phyloP scores from a whole-genome alignment of 495 filamentous ascomycete genomes.

The Glonium stellatum region DNA sequence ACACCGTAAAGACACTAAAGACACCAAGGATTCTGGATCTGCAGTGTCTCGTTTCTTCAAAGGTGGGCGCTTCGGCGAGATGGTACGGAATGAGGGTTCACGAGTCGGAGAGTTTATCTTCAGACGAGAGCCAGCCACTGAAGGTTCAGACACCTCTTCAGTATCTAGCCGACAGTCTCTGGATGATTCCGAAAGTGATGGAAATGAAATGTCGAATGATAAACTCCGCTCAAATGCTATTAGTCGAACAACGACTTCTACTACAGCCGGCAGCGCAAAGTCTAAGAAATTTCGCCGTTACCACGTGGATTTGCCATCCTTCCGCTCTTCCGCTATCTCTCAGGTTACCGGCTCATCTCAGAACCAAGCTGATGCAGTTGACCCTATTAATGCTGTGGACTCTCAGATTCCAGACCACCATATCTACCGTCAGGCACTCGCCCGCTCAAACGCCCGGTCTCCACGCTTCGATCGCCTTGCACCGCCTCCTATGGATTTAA shows the following conservation, averaged over 20 bases:
- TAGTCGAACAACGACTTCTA: slow-evolving; percentile 7
- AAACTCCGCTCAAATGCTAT: slow-evolving; percentile 12
- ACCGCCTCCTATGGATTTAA: slow-evolving; percentile 57
- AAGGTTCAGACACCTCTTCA: slow-evolving; percentile 15
- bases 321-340: slow-evolving; percentile 12
- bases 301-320: slow-evolving; percentile 23
- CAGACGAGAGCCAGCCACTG: slow-evolving; percentile 22
- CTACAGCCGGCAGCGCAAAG: slow-evolving; percentile 4
- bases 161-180: neutral
- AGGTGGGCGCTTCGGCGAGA: slow-evolving; percentile 29
- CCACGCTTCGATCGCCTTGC: slow-evolving; percentile 46
- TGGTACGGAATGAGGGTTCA: slow-evolving; percentile 31
- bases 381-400: slow-evolving; percentile 8
- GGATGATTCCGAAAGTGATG: slow-evolving; percentile 22
- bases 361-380: slow-evolving; percentile 1
- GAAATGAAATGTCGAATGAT: neutral
- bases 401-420: slow-evolving; percentile 29
- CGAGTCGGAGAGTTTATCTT: slow-evolving; percentile 32
- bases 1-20: slow-evolving; percentile 18
- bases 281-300: slow-evolving; percentile 12
- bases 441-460: slow-evolving; percentile 27
- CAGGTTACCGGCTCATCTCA: neutral
- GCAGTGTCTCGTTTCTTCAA: slow-evolving; percentile 35
- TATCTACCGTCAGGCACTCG: slow-evolving; percentile 37
- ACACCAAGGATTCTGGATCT: slow-evolving; percentile 24